Percentiles rank a stretch among this genome's conserved stretches.
These are phyloP conservation scores for Phytophthora crassamura DNA, from an alignment of 352 stramenopile species.

Conservation along the genomic window DNA sequence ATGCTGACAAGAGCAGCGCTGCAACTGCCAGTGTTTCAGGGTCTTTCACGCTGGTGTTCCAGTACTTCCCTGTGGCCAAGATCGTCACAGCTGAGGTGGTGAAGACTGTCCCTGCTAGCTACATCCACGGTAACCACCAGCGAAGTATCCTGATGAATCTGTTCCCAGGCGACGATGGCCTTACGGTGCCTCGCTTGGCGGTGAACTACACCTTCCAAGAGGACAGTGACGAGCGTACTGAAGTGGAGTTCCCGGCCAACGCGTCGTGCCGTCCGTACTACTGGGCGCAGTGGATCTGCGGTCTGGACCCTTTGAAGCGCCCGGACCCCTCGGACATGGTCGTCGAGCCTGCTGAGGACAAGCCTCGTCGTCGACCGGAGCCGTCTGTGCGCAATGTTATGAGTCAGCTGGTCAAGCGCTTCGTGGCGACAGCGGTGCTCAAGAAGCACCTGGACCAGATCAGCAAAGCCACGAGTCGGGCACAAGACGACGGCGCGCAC, in stretches of 20 bases:
- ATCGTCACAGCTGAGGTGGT: constrained; percentile 66
- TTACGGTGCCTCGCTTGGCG: constrained; percentile 45
- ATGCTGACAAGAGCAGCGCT: constrained; percentile 35
- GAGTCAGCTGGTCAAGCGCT: constrained; percentile 62
- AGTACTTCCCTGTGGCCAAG: constrained; percentile 62
- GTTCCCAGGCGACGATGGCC: constrained; percentile 68
- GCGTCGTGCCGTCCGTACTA: constrained; percentile 60
- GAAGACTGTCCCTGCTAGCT: constrained; percentile 34
- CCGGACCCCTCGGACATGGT: constrained; percentile 13
- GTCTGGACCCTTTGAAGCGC: constrained; percentile 58
- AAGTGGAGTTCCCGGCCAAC: constrained; percentile 57
- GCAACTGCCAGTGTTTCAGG: constrained; percentile 31
- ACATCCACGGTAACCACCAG: constrained; percentile 22
- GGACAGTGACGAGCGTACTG: constrained; percentile 21
- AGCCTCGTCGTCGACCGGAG: constrained; percentile 51
- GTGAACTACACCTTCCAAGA: constrained; percentile 60
- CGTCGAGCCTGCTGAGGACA: background rate
- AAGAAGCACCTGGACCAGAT: constrained; percentile 57
- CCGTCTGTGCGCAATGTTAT: constrained; percentile 76
- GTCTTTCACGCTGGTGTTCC: constrained; percentile 65
- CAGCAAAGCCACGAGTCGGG: constrained; percentile 24
- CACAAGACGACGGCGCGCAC: constrained; percentile 9
- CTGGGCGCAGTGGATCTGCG: constrained; percentile 83
- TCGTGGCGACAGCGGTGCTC: constrained; percentile 49
- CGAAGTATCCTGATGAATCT: constrained; percentile 59